Conservation (phyloP, 371 early-diverging fungal species). For the Synchytrium microbalum region DNA sequence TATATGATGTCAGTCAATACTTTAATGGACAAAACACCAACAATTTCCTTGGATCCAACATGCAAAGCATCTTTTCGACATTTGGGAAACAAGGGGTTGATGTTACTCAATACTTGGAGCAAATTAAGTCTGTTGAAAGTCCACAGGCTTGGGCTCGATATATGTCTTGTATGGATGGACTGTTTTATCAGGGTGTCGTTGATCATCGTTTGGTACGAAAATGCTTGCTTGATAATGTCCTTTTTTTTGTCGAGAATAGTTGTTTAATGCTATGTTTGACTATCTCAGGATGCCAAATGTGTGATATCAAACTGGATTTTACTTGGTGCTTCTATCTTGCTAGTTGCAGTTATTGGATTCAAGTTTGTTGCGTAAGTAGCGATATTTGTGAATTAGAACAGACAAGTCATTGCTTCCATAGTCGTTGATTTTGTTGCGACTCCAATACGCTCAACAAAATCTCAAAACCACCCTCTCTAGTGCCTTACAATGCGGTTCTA, state of each 20-base stretch:
- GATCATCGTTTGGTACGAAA: conserved; percentile 52
- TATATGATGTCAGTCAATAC: conserved; percentile 33
- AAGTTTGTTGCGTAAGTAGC: conserved; percentile 9
- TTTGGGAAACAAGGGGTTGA: conserved; percentile 12
- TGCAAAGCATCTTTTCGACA: conserved; percentile 2
- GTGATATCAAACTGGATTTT: conserved; percentile 75
- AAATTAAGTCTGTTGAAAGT: conserved; percentile 7
- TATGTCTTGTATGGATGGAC: conserved; percentile 31
- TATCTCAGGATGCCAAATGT: conserved; percentile 75
- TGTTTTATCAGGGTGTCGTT: conserved; percentile 79
- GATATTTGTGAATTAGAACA: background rate
- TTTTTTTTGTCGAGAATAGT: too few relatives aligned
- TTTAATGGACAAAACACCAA: conserved; percentile 9
- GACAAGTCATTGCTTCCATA: conserved; percentile 55
- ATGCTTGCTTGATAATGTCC: too few relatives aligned
- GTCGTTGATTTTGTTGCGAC: conserved; percentile 55
- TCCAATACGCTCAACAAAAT: too few relatives aligned
- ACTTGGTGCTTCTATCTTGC: conserved; percentile 57
- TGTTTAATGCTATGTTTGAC: too few relatives aligned
- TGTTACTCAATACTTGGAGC: conserved; percentile 17
- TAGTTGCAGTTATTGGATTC: conserved; percentile 68
- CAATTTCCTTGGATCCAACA: conserved; percentile 24
- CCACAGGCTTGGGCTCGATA: conserved; percentile 12
- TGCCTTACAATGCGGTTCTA: conserved; percentile 31
- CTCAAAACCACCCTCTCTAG: too few relatives aligned